These are phyloP conservation scores for Leccinellum albellum DNA, from an alignment of 768 basidiomycete species.

Conservation along the genomic window DNA sequence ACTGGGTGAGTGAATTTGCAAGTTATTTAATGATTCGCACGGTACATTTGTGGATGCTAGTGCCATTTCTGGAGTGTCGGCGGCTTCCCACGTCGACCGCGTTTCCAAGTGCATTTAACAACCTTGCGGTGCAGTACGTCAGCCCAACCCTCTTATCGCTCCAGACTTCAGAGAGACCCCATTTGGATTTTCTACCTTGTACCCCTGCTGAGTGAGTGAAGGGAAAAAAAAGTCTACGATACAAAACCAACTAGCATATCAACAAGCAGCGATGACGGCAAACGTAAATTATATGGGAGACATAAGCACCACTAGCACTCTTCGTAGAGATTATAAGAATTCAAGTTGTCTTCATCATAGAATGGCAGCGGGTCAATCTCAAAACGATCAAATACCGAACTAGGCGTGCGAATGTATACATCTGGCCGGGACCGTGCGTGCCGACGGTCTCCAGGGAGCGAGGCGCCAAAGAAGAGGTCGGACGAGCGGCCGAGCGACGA, in stretches of 20 bases:
- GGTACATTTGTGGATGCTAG: conserved; percentile 32
- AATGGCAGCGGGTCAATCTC: conserved; percentile 73
- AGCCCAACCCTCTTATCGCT: conserved; percentile 17
- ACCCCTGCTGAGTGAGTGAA: not conserved
- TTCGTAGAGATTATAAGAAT: conserved; percentile 52
- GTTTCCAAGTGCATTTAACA: conserved; percentile 67
- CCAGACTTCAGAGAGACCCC: conserved; percentile 1
- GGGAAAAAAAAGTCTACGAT: conserved; percentile 15
- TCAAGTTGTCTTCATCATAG: conserved; percentile 46
- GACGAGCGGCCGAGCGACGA: conserved; percentile 60
- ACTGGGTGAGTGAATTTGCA: conserved; percentile 42
- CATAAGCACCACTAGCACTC: conserved; percentile 50
- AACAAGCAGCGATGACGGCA: conserved; percentile 20
- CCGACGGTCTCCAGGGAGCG: conserved; percentile 50
- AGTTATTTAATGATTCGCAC: conserved; percentile 4
- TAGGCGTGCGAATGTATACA: conserved; percentile 58
- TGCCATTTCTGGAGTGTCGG: conserved; percentile 43
- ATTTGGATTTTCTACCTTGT: not conserved
- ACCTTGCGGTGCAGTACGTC: conserved; percentile 55
- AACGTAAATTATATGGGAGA: conserved; percentile 28
- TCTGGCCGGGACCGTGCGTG: conserved; percentile 47
- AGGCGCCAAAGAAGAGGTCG: conserved; percentile 48
- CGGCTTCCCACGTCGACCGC: conserved; percentile 47
- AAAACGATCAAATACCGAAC: conserved; percentile 60
- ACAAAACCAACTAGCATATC: conserved; percentile 31